Conservation (phyloP, 495 filamentous ascomycete species). For the Lasiosphaeriaceae sp. region DNA sequence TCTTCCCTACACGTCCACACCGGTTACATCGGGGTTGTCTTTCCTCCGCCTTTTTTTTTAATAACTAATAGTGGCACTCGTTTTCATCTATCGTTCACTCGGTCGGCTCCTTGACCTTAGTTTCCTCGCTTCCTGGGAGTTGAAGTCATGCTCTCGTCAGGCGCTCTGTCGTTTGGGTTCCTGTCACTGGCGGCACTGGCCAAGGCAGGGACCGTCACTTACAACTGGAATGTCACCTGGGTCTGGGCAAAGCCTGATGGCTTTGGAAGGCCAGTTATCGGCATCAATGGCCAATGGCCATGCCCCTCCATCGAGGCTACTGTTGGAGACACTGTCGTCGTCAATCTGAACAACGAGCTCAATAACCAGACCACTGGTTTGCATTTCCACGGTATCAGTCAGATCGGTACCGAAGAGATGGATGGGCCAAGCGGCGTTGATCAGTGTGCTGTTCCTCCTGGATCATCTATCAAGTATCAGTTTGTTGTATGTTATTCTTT, state of each 20-base stretch:
- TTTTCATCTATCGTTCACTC: not conserved
- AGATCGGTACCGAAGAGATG: slow-evolving; percentile 66
- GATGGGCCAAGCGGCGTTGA: slow-evolving; percentile 67
- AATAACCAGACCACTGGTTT: slow-evolving; percentile 68
- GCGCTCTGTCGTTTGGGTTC: slow-evolving; percentile 9
- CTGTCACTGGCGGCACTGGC: slow-evolving; percentile 22
- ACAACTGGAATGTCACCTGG: slow-evolving; percentile 67
- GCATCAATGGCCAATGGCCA: slow-evolving; percentile 76
- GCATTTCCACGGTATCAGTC: slow-evolving; percentile 80
- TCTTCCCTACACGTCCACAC: slow-evolving; percentile 2
- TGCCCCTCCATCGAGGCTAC: slow-evolving; percentile 64
- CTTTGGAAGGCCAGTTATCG: slow-evolving; percentile 62
- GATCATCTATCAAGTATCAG: slow-evolving; percentile 58
- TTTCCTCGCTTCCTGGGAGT: not conserved
- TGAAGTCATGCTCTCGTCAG: slow-evolving; percentile 15
- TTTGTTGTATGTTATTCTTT: slow-evolving; percentile 56
- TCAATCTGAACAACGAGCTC: slow-evolving; percentile 70
- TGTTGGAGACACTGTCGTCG: slow-evolving; percentile 65
- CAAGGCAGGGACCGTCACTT: slow-evolving; percentile 31
- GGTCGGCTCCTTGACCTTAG: not conserved
- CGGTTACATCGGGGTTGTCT: not conserved
- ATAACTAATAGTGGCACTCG: slow-evolving; percentile 1
- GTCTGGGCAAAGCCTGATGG: slow-evolving; percentile 69
- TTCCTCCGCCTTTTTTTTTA: not conserved
- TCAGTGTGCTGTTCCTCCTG: slow-evolving; percentile 68